A percentile compares a stretch with the other conserved stretches of the same genome.
These are phyloP conservation scores for Acer saccharum DNA, from an alignment of 345 rosid genomes.

Conservation along the genomic window DNA sequence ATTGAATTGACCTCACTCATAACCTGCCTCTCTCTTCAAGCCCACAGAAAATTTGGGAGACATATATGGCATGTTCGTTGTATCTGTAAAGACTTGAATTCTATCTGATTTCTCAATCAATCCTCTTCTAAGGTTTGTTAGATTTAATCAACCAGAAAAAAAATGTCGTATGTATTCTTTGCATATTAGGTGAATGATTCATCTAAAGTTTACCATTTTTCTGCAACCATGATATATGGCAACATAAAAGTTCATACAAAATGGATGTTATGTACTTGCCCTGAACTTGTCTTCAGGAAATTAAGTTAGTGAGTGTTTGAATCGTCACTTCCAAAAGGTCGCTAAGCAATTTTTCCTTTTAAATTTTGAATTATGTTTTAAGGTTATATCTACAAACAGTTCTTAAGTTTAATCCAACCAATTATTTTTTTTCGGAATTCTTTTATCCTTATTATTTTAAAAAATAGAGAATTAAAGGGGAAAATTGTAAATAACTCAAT, in stretches of 20 bases:
- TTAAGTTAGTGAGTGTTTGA: neutral
- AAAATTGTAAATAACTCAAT: no score
- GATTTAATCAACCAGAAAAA: neutral
- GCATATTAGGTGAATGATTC: neutral
- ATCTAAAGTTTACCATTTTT: neutral
- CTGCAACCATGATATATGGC: neutral
- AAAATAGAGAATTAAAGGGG: no score
- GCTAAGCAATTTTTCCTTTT: neutral
- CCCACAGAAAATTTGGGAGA: neutral
- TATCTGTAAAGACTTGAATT: neutral
- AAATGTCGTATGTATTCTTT: no score
- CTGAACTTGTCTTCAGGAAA: neutral
- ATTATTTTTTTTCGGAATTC: no score
- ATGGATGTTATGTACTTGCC: neutral
- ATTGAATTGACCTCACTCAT: neutral
- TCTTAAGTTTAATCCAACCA: no score
- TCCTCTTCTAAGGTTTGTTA: neutral
- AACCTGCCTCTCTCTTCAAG: neutral
- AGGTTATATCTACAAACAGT: no score
- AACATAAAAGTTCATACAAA: neutral
- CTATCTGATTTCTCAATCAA: neutral
- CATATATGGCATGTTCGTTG: neutral
- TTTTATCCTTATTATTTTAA: no score
- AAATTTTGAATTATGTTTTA: no score
- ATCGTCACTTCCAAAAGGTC: neutral